phyloP scores from a whole-genome alignment of 306 rosid species.

The Notholithocarpus densiflorus region DNA sequence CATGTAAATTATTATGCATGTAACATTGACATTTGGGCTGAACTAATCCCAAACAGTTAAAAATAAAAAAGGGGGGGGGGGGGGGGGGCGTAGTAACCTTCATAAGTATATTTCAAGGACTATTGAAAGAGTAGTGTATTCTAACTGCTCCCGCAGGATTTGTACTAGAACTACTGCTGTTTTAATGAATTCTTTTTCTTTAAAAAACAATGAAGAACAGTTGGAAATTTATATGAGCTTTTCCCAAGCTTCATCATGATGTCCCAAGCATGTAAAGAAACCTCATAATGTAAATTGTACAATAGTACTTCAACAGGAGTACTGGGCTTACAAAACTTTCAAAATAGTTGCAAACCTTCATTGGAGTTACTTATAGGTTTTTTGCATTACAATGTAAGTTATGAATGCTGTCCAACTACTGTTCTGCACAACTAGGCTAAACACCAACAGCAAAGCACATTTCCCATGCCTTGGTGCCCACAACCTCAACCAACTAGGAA shows the following conservation, averaged over 20 bases:
- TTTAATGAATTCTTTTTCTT: too few species aligned
- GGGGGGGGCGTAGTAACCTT: too few species aligned
- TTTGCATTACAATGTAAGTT: slow-evolving; percentile 30
- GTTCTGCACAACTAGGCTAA: slow-evolving; percentile 38
- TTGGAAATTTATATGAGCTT: not conserved
- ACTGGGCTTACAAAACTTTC: slow-evolving; percentile 24
- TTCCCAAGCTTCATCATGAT: not conserved
- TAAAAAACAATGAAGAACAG: too few species aligned
- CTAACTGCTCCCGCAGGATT: too few species aligned
- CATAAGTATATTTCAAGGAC: too few species aligned
- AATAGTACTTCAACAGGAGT: not conserved
- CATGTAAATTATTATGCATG: too few species aligned
- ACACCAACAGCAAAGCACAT: not conserved
- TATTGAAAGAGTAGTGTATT: too few species aligned
- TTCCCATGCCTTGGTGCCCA: slow-evolving; percentile 27
- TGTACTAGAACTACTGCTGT: too few species aligned
- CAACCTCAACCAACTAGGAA: slow-evolving; percentile 20
- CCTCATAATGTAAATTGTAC: not conserved
- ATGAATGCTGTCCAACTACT: slow-evolving; percentile 39
- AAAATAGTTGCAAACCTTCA: slow-evolving; percentile 30
- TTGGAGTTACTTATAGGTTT: slow-evolving; percentile 29
- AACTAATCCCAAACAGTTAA: too few species aligned
- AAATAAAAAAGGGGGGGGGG: fast-evolving
- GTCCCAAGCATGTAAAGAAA: not conserved
- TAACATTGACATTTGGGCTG: too few species aligned